These are phyloP conservation scores for Erodium moschatum DNA, from an alignment of 441 rosid genomes.

Conservation along the genomic window DNA sequence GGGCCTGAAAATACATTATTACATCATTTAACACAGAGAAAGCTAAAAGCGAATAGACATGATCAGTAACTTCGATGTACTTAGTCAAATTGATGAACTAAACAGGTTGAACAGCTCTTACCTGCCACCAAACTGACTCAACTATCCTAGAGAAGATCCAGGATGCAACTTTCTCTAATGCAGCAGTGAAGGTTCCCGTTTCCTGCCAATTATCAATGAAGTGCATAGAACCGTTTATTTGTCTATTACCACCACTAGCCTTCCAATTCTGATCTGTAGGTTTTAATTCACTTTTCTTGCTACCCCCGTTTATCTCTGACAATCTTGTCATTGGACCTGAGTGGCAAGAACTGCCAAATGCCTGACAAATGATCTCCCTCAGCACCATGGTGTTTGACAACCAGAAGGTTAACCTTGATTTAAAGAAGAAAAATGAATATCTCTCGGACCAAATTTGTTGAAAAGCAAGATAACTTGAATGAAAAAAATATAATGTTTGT, in stretches of 20 bases:
- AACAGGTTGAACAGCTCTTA: constrained; percentile 17
- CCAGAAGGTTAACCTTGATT: constrained; percentile 87
- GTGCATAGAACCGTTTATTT: constrained; percentile 20
- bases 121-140: constrained; percentile 99
- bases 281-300: constrained; percentile 29
- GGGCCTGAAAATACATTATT: constrained; percentile 40
- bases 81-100: neutral
- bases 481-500: neutral
- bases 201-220: constrained; percentile 49
- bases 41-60: neutral
- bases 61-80: neutral
- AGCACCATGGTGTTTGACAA: constrained; percentile 69
- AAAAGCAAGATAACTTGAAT: constrained; percentile 18
- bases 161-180: constrained; percentile 75
- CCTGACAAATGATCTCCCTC: constrained; percentile 54
- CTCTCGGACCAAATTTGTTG: neutral
- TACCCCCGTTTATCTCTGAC: constrained; percentile 34
- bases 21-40: neutral
- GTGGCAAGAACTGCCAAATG: constrained; percentile 29
- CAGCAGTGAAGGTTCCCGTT: constrained; percentile 43
- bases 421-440: constrained; percentile 12
- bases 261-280: constrained; percentile 26
- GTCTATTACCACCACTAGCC: constrained; percentile 29
- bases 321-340: constrained; percentile 34
- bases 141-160: constrained; percentile 86